A percentile compares a stretch with the other conserved stretches of the same genome.
Evolutionary conservation across 2,329 filamentous ascomycete species (phyloP).

Genomic region (Pyricularia grisea): DNA sequence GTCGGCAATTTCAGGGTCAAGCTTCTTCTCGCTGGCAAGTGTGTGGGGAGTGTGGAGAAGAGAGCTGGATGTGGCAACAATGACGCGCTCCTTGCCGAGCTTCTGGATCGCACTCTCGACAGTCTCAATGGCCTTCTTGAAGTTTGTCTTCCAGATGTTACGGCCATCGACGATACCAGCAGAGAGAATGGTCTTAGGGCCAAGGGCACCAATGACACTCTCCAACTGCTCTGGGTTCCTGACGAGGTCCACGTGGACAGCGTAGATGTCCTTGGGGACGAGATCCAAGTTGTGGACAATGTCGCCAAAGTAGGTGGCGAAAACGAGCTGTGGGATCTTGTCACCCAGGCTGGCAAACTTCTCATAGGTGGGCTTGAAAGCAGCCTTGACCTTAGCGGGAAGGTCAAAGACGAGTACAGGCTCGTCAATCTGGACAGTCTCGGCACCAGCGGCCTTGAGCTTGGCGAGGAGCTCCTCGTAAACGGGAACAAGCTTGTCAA

Average conservation of each 20-base stretch:
- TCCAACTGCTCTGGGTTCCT: slow-evolving; percentile 97
- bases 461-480: slow-evolving; percentile 88
- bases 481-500: slow-evolving; percentile 87
- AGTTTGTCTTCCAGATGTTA: slow-evolving; percentile 99
- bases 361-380: slow-evolving; percentile 97
- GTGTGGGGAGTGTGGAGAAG: slow-evolving; percentile 98
- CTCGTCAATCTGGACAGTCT: slow-evolving; percentile 98
- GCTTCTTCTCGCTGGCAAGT: slow-evolving; percentile 96
- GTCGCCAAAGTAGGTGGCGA: slow-evolving; percentile 98
- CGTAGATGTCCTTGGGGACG: slow-evolving; percentile 70
- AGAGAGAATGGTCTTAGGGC: slow-evolving; percentile 82
- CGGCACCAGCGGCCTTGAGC: slow-evolving; percentile 93
- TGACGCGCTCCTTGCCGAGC: slow-evolving; percentile 94
- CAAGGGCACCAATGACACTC: slow-evolving; percentile 71
- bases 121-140: slow-evolving; percentile 86
- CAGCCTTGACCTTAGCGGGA: slow-evolving; percentile 79
- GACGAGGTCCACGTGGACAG: slow-evolving; percentile 90
- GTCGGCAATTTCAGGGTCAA: slow-evolving; percentile 83
- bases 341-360: slow-evolving; percentile 68
- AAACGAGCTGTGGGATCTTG: slow-evolving; percentile 77
- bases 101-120: slow-evolving; percentile 87
- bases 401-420: slow-evolving; percentile 94
- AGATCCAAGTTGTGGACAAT: slow-evolving; percentile 98
- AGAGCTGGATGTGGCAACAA: slow-evolving; percentile 93
- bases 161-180: slow-evolving; percentile 95